Evolutionary conservation across 2,329 filamentous ascomycete species (phyloP).

Genomic region (Talaromyces sp.): DNA sequence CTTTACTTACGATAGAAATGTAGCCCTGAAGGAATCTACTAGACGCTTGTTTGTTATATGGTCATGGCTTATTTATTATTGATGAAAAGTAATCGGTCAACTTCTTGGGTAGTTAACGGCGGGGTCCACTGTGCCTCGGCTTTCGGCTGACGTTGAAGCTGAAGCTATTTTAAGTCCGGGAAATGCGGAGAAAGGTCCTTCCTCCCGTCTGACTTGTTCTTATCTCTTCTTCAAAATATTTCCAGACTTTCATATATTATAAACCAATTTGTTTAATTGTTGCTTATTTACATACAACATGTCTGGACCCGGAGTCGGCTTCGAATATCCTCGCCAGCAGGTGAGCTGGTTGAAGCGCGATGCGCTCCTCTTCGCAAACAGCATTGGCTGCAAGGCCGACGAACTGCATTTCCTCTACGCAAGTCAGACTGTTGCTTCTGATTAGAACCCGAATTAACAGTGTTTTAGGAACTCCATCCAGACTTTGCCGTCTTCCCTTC

Average conservation of each 20-base stretch:
- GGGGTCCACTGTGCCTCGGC: background rate
- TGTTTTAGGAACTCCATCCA: constrained; percentile 72
- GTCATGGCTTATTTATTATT: background rate
- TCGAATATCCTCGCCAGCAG: constrained; percentile 69
- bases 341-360: constrained; percentile 87
- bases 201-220: background rate
- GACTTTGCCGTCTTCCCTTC: constrained; percentile 85
- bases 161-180: background rate
- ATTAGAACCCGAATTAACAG: background rate
- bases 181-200: background rate
- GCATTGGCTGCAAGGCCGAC: constrained; percentile 76
- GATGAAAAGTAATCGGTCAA: too few species aligned
- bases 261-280: background rate
- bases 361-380: constrained; percentile 81
- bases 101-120: background rate
- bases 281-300: constrained; percentile 22
- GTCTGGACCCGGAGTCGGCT: constrained; percentile 57
- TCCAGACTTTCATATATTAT: background rate
- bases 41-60: background rate
- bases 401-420: constrained; percentile 93
- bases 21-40: background rate
- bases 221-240: background rate
- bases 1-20: background rate
- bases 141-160: background rate
- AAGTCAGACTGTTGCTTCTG: constrained; percentile 24